phyloP scores from a whole-genome alignment of 345 rosid genomes.

The Euphorbia lathyris region DNA sequence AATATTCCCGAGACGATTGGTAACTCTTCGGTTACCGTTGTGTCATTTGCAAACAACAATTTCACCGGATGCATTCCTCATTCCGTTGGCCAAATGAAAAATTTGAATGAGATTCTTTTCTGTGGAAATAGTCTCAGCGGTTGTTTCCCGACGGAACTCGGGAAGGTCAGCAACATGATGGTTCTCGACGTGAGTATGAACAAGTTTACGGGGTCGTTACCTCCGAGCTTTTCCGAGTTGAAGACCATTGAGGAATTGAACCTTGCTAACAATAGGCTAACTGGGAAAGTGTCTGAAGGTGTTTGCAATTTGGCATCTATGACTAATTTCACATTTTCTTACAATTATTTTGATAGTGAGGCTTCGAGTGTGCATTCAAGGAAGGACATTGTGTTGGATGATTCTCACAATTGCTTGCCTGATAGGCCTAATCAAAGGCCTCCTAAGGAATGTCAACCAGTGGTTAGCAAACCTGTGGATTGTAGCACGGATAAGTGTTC shows the following conservation, averaged over 20 bases:
- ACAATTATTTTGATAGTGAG: conserved; percentile 58
- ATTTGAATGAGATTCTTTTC: conserved; percentile 60
- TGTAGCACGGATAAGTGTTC: conserved; percentile 60
- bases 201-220: conserved; percentile 46
- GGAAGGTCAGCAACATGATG: conserved; percentile 43
- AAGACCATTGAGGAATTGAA: conserved; percentile 37
- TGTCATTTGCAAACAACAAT: conserved; percentile 67
- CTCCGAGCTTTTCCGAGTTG: conserved; percentile 35
- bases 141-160: conserved; percentile 26
- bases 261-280: conserved; percentile 49
- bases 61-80: conserved; percentile 24
- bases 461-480: conserved; percentile 54
- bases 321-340: conserved; percentile 47
- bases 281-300: conserved; percentile 49
- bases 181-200: conserved; percentile 60
- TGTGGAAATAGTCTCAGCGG: conserved; percentile 54
- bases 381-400: conserved; percentile 38
- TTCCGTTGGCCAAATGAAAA: conserved; percentile 56
- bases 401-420: conserved; percentile 48
- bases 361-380: conserved; percentile 37
- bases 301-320: conserved; percentile 57
- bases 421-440: conserved; percentile 46
- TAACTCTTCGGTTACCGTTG: conserved; percentile 49
- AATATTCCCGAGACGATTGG: conserved; percentile 65
- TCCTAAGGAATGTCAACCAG: conserved; percentile 36